Evolutionary conservation across 2,329 filamentous ascomycete species (phyloP), one percentile per base, ranked within the genome.

Genomic region (Gnomoniopsis sp.): DNA sequence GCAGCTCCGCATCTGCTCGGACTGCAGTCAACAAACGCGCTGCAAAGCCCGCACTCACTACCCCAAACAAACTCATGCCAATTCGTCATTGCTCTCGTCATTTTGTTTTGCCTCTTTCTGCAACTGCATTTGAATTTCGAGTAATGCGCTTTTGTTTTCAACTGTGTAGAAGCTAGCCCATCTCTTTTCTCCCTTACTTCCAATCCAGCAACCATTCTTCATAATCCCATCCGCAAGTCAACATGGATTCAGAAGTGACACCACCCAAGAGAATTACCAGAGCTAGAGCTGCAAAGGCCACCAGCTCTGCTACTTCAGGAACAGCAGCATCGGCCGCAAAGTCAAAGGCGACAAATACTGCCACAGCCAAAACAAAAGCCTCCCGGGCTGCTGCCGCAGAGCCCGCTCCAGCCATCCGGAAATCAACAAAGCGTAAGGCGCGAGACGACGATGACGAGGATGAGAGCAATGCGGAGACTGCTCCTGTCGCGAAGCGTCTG

Each of bases 371-470:
- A 66, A 74, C 80, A 47, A 82, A 75, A 67, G 71, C 75, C 65
- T 58, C 68, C 65, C 55, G 70, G 21, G 19, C 57, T n/a, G 41
- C 49, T 22, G 41, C 54, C 21, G 59, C 67, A 19, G 56, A 61
- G 36, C 34, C 68, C 21, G 66, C 69, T 19, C 59, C 68, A 23
- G 64, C 67, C 14, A 61, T 69, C 0, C 63, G 68, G 55, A 66
- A 64, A 14, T 65, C 71, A 7, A 60, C 71, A 30, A 83, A 83
- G 68, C 73, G 85, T 62, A 88, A 87, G 73, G 78, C 77, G 34
- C 75, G 80, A 59, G 68, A 77, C 15, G 82, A 86, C 50, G 83
- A 85, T 46, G 69, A 70, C 17, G 78, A 81, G 17, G 77, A 82
- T 49, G 77, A 81, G n/a, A 74, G 76, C 49, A 71, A 75, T 44